A percentile compares a stretch with the other conserved stretches of the same genome.
These are phyloP conservation scores for Tetradesmus obliquus DNA, from an alignment of 139 green algal genomes.

Conservation along the genomic window DNA sequence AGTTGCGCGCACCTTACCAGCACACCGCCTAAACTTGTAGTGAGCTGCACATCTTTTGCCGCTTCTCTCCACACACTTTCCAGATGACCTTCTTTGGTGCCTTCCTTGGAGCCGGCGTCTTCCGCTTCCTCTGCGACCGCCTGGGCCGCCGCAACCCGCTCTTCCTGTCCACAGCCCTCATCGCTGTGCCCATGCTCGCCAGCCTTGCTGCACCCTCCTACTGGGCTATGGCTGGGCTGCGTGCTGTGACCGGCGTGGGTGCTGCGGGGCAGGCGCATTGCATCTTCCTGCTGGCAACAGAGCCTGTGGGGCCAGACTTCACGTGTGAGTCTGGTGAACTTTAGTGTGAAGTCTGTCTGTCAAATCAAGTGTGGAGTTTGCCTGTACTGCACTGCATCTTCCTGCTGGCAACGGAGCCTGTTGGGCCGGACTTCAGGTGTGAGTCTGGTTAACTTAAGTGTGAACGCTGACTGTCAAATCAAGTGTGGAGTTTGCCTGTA, in stretches of 20 bases:
- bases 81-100: background rate
- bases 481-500: too few relatives aligned
- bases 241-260: slow-evolving; percentile 10
- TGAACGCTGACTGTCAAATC: background rate
- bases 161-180: background rate
- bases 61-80: background rate
- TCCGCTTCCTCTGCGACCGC: slow-evolving; percentile 3
- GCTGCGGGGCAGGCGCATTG: slow-evolving; percentile 2
- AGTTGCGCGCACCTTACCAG: background rate
- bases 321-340: background rate
- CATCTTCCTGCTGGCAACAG: slow-evolving; percentile 27
- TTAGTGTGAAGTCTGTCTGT: background rate
- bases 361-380: too few relatives aligned
- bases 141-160: background rate
- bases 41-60: background rate
- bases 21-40: background rate
- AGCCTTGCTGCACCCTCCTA: slow-evolving; percentile 12
- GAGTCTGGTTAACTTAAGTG: background rate
- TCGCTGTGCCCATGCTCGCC: background rate
- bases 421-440: slow-evolving; percentile 4
- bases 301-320: background rate
- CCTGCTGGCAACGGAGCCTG: slow-evolving; percentile 3
- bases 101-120: slow-evolving; percentile 19
- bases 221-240: background rate
- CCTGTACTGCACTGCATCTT: background rate